Evolutionary conservation across 108 stramenopile genomes (phyloP), one percentile per base, ranked within the genome.

Genomic region (Mayamaea pseudoterrestris): DNA sequence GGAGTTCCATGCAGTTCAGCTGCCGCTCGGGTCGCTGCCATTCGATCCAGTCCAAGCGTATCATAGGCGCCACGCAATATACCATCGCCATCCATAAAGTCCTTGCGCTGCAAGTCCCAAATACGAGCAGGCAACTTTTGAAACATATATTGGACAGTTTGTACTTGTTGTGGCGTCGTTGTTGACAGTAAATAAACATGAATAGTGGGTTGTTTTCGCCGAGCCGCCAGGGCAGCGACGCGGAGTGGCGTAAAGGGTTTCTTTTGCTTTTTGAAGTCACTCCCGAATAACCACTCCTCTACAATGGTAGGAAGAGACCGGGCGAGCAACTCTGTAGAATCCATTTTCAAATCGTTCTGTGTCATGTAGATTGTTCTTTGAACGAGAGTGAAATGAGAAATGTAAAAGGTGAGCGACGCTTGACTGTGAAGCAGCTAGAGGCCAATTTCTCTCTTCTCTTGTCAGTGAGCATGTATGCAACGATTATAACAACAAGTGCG

Each of bases 1-100:
- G 81, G 76, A 30, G 36, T 44, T 0, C 74, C 74, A 46, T 59
- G 39, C 13, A 55, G 46, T 34, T 68, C 35, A 3, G 57, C 57
- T 4, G 87, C 79, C 2, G 65, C 78, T 6, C 42, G 50, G 9
- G 73, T 30, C 14, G 61, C 55, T 6, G 73, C 73, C 27, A 68
- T 28, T 9, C 87, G 71, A 63, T 90, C 87, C 0, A 78, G 64
- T 7, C 87, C 87, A 59, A 90, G 74, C 29, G 39, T 59, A 12
- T 65, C 53, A 46, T 84, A 90, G 29, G 64, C 22, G 0, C 82
- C 87, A 26, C 84, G 53, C 23, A n/a, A n/a, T n/a, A n/a, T n/a
- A n/a, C n/a, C n/a, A n/a, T 68, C 63, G 22, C 53, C 35, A 3
- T 53, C 42, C 48, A 74, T 78, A 69, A 90, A 90, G 49, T 81